Evolutionary conservation across 441 rosid species (phyloP).

Genomic region (Croton setiger): DNA sequence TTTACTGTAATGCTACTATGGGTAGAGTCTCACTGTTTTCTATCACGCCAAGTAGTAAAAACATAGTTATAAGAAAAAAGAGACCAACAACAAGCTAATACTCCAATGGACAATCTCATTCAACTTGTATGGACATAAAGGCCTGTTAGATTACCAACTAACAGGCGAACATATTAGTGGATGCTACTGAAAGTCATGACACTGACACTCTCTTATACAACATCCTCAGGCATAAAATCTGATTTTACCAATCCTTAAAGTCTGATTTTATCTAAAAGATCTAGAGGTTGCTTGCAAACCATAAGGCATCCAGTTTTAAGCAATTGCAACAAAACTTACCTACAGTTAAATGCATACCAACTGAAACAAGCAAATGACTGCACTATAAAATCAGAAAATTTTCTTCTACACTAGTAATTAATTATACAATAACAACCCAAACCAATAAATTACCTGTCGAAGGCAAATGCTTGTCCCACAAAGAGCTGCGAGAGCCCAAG

Average conservation of each 20-base stretch:
- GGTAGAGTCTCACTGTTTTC: background rate
- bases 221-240: constrained; percentile 3
- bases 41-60: background rate
- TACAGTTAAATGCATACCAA: background rate
- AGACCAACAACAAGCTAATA: background rate
- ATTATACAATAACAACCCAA: background rate
- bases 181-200: background rate
- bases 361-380: background rate
- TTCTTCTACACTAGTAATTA: background rate
- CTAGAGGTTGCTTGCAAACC: background rate
- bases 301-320: background rate
- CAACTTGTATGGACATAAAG: background rate
- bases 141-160: background rate
- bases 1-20: background rate
- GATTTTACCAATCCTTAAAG: background rate
- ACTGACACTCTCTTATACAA: no score
- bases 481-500: constrained; percentile 78
- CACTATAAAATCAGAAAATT: constrained; percentile 6
- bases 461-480: constrained; percentile 83
- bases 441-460: constrained; percentile 54
- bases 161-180: constrained; percentile 2
- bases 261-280: background rate
- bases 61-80: background rate
- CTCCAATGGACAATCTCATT: background rate
- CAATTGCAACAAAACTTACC: constrained; percentile 5